Evolutionary conservation across 78 protist genomes (phyloP), one percentile per base, ranked within the genome.

Genomic region (Neovahlkampfia damariscottae): DNA sequence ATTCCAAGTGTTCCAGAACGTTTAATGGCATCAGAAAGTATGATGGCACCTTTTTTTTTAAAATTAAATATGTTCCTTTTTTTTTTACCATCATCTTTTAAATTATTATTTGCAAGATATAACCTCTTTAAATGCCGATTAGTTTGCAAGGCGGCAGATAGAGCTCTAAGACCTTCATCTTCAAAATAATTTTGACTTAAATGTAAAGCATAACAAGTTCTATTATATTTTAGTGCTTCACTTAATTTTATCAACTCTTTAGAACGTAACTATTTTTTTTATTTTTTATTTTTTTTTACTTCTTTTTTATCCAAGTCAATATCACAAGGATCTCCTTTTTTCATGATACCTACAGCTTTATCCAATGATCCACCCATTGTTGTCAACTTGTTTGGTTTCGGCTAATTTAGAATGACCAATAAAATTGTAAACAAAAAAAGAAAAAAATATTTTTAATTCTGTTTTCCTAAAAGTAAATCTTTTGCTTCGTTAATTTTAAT

Each of bases 401-500:
- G n/a, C n/a, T n/a, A n/a, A n/a, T n/a, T n/a, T n/a, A n/a, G n/a
- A n/a, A n/a, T n/a, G n/a, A n/a, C n/a, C n/a, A n/a, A n/a, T n/a
- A 50, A 10, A 50, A 19, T 10, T 19, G 62, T 19, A 50, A 50
- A 50, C 10, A 50, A 50, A 19, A 50, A 19, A 50, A 50, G 62
- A 50, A 19, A 50, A 19, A 50, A 50, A 50, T 19, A 50, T 50
- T 19, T 19, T 50, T 50, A 50, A 35, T 7, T 41, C 67, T 72
- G 38, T 72, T 28, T 28, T 5, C 76, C 76, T 58, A 72, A 41
- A 3, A 88, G 66, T 6, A 82, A 0, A 30, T 74, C 82, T 37
- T 79, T 82, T 1, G 92, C 89, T 40, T 85, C 89, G 79, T 88
- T 88, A 29, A 88, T 78, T 37, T 88, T 88, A 27, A 83, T 2